Percentiles rank a stretch among this genome's conserved stretches.
phyloP scores from a whole-genome alignment of 202 grass and related monocot species.

The Schoenoplectus tabernaemontani region DNA sequence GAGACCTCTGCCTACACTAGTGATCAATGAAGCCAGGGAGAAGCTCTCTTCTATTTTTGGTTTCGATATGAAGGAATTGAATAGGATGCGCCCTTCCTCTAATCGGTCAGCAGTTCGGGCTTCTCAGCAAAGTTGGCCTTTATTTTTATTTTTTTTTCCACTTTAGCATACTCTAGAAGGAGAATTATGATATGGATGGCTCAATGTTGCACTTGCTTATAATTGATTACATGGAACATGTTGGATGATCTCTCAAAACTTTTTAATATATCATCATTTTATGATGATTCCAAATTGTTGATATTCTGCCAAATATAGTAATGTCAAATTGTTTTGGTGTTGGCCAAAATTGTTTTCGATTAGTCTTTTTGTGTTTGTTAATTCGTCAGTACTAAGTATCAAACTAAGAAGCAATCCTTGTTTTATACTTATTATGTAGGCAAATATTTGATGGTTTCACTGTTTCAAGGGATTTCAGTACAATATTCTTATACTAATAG shows the following conservation, averaged over 20 bases:
- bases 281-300: not conserved
- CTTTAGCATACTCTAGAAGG: not conserved
- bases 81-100: constrained; percentile 50
- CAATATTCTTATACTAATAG: not conserved
- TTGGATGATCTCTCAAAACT: not conserved
- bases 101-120: constrained; percentile 29
- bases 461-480: not conserved
- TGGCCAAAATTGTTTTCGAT: not conserved
- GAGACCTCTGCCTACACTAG: constrained; percentile 44
- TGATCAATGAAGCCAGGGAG: constrained; percentile 72
- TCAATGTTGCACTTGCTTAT: not conserved
- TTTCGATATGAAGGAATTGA: constrained; percentile 81
- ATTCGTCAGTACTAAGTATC: not conserved
- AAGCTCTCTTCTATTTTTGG: constrained; percentile 65
- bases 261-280: not conserved
- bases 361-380: not conserved
- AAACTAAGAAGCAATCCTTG: not conserved
- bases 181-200: not conserved
- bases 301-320: not conserved
- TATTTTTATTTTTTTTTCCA: not conserved
- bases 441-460: not conserved
- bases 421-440: not conserved
- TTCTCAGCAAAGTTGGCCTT: constrained; percentile 34
- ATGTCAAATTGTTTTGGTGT: not conserved
- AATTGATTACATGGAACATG: not conserved